A percentile compares a stretch with the other conserved stretches of the same genome.
Conservation (phyloP, 768 basidiomycete genomes). For the Rhodotorula diobovata region DNA sequence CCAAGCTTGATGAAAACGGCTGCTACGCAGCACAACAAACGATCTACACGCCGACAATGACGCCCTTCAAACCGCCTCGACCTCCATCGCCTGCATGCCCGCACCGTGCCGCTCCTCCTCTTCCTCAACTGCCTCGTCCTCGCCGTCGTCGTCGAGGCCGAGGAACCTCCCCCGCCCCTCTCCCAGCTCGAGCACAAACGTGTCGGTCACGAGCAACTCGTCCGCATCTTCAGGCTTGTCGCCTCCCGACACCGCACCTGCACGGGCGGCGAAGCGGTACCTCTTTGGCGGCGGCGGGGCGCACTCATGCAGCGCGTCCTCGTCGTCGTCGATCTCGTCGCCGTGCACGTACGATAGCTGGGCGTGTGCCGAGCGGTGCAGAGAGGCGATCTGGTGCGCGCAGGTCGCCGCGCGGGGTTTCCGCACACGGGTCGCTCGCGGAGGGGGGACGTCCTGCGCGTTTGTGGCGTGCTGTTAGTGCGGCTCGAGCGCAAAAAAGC, state of each 20-base stretch:
- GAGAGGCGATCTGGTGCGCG: background rate
- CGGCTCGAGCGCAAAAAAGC: background rate
- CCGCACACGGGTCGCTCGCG: background rate
- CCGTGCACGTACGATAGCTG: background rate
- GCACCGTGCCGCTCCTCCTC: too few relatives aligned
- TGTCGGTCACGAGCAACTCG: conserved; percentile 15
- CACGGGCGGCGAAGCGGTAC: background rate
- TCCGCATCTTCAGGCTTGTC: background rate
- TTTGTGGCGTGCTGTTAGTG: too few relatives aligned
- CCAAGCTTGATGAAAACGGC: background rate
- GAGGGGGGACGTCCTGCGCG: background rate
- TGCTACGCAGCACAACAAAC: too few relatives aligned
- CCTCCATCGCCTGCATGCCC: conserved; percentile 8
- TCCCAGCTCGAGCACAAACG: conserved; percentile 16
- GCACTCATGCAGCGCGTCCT: too few relatives aligned
- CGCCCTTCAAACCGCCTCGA: background rate
- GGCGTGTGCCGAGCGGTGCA: background rate
- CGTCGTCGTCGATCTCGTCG: background rate
- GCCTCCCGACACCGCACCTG: too few relatives aligned
- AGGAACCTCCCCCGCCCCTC: conserved; percentile 17
- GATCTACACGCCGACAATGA: background rate
- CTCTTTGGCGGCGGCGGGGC: background rate
- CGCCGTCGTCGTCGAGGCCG: background rate
- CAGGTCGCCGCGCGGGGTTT: background rate
- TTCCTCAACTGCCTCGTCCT: background rate